phyloP scores from a whole-genome alignment of 108 stramenopile species.

The Fragilariopsis cylindrus region DNA sequence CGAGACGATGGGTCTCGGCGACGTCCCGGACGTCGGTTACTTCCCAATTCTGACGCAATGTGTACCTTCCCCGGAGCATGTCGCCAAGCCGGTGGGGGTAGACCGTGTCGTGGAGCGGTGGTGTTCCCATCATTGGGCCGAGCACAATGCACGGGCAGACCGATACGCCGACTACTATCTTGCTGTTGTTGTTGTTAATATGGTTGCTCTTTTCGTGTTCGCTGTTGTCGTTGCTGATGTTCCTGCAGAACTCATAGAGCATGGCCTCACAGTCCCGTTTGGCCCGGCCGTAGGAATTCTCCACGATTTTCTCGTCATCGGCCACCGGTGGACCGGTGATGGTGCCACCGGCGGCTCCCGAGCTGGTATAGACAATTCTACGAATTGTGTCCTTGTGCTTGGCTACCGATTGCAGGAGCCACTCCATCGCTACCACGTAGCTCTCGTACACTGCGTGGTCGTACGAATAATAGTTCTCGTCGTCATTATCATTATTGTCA shows the following conservation, averaged over 20 bases:
- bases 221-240: neutral
- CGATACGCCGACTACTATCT: neutral
- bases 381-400: neutral
- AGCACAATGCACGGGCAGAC: conserved; percentile 9
- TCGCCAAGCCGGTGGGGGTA: conserved; percentile 6
- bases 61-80: conserved; percentile 8
- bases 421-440: conserved; percentile 9
- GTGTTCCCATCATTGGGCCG: neutral
- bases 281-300: conserved; percentile 3
- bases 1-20: neutral
- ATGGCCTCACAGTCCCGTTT: conserved; percentile 2
- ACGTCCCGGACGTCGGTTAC: conserved; percentile 13
- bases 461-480: neutral
- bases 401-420: neutral
- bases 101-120: conserved; percentile 4
- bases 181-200: neutral
- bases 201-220: neutral
- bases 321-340: neutral
- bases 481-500: neutral
- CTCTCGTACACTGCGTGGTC: conserved; percentile 11
- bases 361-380: conserved; percentile 7
- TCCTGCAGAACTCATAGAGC: conserved; percentile 1
- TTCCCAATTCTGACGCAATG: neutral
- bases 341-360: conserved; percentile 13
- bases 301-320: neutral